A percentile compares a stretch with the other conserved stretches of the same genome.
phyloP scores from a whole-genome alignment of 306 rosid genomes.

The Rosa lucieae region DNA sequence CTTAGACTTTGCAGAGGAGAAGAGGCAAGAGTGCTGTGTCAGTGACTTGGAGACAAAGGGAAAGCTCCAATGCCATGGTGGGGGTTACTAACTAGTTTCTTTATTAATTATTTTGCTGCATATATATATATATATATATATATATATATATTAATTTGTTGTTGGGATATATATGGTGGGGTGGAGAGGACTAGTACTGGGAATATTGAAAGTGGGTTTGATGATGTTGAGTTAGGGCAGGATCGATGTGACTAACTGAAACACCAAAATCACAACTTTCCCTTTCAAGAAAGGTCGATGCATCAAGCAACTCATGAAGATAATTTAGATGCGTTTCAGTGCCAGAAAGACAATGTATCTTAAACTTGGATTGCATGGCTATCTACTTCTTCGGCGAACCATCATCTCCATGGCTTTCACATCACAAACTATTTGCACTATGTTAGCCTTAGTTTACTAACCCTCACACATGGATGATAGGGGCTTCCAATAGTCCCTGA shows the following conservation, averaged over 20 bases:
- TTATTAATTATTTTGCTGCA: not conserved
- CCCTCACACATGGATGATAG: not conserved
- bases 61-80: not conserved
- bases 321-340: not conserved
- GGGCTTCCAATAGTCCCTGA: not conserved
- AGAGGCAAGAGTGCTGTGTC: not conserved
- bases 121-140: too few relatives aligned
- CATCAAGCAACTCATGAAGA: not conserved
- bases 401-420: not conserved
- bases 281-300: constrained; percentile 34
- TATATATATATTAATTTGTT: not conserved
- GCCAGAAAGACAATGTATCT: not conserved
- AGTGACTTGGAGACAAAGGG: constrained; percentile 1
- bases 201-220: not conserved
- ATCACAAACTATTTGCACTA: not conserved
- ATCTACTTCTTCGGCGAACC: not conserved
- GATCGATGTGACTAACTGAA: constrained; percentile 66
- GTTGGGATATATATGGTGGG: not conserved
- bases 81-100: not conserved
- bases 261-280: constrained; percentile 54
- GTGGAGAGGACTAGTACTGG: not conserved
- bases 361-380: not conserved
- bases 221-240: constrained; percentile 23
- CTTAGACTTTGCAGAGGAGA: not conserved
- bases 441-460: not conserved